Conservation (phyloP, 352 stramenopile genomes). For the Globisporangium takayamanum region DNA sequence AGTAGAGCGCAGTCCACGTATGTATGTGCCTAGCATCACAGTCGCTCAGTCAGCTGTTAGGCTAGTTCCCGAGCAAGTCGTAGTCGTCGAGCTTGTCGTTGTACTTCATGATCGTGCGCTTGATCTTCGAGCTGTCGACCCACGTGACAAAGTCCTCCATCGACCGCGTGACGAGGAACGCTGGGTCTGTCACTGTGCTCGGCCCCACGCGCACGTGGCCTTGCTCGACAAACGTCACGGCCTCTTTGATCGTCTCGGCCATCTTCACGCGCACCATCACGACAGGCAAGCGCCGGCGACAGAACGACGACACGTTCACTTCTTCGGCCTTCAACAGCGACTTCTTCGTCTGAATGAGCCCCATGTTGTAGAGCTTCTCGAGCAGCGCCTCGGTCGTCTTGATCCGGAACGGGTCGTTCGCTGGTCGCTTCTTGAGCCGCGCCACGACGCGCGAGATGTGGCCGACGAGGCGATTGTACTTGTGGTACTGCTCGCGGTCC, state of each 20-base stretch:
- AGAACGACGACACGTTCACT: constrained; percentile 94
- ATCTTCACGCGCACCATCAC: constrained; percentile 99
- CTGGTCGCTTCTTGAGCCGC: constrained; percentile 93
- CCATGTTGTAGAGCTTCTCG: constrained; percentile 98
- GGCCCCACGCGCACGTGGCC: constrained; percentile 94
- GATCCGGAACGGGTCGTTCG: constrained; percentile 94
- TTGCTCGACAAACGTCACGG: constrained; percentile 96
- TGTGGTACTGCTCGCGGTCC: constrained; percentile 97
- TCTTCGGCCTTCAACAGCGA: constrained; percentile 96
- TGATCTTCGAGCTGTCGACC: constrained; percentile 98
- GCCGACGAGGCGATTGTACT: constrained; percentile 97
- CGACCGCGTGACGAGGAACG: constrained; percentile 95
- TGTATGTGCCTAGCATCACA: too few relatives aligned
- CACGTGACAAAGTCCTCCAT: constrained; percentile 99
- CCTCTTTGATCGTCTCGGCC: constrained; percentile 97
- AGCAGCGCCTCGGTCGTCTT: constrained; percentile 96
- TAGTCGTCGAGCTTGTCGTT: constrained; percentile 99
- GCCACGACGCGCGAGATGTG: constrained; percentile 92
- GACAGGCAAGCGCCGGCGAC: constrained; percentile 93
- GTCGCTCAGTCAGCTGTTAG: background rate
- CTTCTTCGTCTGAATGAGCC: constrained; percentile 95
- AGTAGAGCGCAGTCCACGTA: too few relatives aligned
- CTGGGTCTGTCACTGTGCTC: constrained; percentile 92
- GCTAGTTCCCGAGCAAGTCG: constrained; percentile 95
- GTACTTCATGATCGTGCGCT: constrained; percentile 97